A percentile compares a stretch with the other conserved stretches of the same genome.
phyloP scores from a whole-genome alignment of 306 rosid genomes.

The Medicago arabica region DNA sequence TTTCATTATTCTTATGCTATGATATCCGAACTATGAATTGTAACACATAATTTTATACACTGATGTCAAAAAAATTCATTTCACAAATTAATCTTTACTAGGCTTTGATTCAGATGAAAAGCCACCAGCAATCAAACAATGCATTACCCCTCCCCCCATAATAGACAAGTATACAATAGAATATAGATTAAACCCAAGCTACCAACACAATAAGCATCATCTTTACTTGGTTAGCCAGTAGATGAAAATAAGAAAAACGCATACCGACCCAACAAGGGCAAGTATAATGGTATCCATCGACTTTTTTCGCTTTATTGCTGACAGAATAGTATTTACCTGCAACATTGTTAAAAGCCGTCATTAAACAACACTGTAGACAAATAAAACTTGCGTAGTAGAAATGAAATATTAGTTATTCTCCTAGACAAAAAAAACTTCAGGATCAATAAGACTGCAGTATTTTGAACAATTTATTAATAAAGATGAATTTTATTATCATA shows the following conservation, averaged over 20 bases:
- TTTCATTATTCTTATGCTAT: not conserved
- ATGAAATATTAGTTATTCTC: not conserved
- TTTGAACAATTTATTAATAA: slow-evolving; percentile 16
- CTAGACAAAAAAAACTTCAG: slow-evolving; percentile 17
- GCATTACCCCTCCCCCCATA: not conserved
- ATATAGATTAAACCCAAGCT: slow-evolving; percentile 32
- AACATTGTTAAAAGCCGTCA: slow-evolving; percentile 29
- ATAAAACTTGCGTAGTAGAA: slow-evolving; percentile 2
- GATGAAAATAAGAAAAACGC: slow-evolving; percentile 84
- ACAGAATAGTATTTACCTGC: slow-evolving; percentile 86
- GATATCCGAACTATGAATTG: slow-evolving; percentile 11
- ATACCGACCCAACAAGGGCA: slow-evolving; percentile 85
- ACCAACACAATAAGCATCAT: slow-evolving; percentile 35
- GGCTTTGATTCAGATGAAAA: slow-evolving; percentile 41
- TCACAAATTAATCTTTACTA: slow-evolving; percentile 26
- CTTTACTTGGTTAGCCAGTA: slow-evolving; percentile 85
- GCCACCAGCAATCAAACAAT: slow-evolving; percentile 37
- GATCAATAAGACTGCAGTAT: slow-evolving; percentile 4
- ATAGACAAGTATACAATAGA: slow-evolving; percentile 23
- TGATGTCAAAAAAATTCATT: not conserved
- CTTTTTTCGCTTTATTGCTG: slow-evolving; percentile 88
- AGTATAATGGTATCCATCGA: slow-evolving; percentile 91
- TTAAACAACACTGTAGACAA: slow-evolving; percentile 22
- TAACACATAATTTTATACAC: slow-evolving; percentile 21
- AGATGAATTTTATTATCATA: not conserved